A percentile compares a stretch with the other conserved stretches of the same genome.
Conservation (phyloP, 768 basidiomycete genomes). For the Tephrocybe sp. region DNA sequence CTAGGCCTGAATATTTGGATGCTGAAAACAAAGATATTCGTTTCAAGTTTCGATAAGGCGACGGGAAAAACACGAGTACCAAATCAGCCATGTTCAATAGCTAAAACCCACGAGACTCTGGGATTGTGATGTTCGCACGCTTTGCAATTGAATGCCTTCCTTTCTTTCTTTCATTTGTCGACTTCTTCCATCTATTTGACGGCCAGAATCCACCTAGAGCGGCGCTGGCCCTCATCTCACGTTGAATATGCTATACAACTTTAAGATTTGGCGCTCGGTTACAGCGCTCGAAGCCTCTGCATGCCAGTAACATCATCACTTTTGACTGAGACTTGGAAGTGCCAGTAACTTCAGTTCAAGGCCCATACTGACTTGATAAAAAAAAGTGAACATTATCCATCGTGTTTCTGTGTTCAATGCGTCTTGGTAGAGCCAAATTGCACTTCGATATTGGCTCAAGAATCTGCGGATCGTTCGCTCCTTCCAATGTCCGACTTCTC, state of each 20-base stretch:
- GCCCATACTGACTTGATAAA: no score
- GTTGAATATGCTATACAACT: not conserved
- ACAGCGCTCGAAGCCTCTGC: not conserved
- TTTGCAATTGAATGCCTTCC: no score
- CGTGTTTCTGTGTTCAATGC: no score
- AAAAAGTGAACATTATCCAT: no score
- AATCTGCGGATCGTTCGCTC: constrained; percentile 18
- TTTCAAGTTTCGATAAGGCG: no score
- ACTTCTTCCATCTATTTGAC: not conserved
- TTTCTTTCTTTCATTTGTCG: not conserved
- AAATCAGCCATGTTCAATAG: no score
- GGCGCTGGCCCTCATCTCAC: not conserved
- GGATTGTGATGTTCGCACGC: not conserved
- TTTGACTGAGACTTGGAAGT: not conserved
- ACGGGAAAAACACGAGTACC: no score
- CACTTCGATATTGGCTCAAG: constrained; percentile 19
- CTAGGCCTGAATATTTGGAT: no score
- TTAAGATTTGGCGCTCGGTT: not conserved
- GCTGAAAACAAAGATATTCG: no score
- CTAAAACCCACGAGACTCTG: no score
- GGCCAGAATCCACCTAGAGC: constrained; percentile 3
- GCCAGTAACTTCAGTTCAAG: no score
- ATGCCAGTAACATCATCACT: not conserved
- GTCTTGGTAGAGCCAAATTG: not conserved
- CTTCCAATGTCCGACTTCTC: constrained; percentile 17